Evolutionary conservation across 179 eudicot genomes (phyloP).

Genomic region (Nepenthes alata): DNA sequence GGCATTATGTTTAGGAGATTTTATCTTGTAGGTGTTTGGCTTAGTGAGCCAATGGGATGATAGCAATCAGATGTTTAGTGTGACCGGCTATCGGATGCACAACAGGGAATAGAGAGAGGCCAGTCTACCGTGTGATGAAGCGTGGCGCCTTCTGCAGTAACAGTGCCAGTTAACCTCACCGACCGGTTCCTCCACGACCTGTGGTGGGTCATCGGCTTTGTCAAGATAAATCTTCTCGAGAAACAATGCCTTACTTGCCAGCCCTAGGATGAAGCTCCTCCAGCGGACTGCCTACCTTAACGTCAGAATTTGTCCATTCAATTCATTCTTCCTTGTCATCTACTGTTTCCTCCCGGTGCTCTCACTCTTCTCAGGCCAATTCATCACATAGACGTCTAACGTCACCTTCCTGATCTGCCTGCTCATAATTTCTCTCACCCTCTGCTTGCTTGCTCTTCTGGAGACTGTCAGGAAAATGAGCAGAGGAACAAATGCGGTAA

Average conservation of each 20-base stretch:
- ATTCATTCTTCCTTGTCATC: slow-evolving; percentile 6
- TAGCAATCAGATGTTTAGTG: too few relatives aligned
- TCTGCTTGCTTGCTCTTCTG: slow-evolving; percentile 6
- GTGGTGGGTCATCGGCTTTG: slow-evolving; percentile 7
- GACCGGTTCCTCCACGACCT: slow-evolving; percentile 8
- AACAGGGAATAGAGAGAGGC: slow-evolving; percentile 7
- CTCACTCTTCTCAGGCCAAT: slow-evolving; percentile 10
- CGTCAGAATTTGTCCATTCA: slow-evolving; percentile 9
- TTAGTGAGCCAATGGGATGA: too few relatives aligned
- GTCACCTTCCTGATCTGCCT: slow-evolving; percentile 6
- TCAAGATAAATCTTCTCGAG: slow-evolving; percentile 10
- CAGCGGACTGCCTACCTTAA: slow-evolving; percentile 9
- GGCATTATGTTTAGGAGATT: too few relatives aligned
- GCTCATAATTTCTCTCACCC: slow-evolving; percentile 6
- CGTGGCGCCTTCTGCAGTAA: slow-evolving; percentile 6
- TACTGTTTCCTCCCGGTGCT: slow-evolving; percentile 9
- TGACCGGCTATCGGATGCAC: slow-evolving; percentile 11
- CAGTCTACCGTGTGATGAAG: slow-evolving; percentile 5
- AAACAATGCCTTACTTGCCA: slow-evolving; percentile 7
- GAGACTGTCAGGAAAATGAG: neutral
- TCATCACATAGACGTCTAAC: slow-evolving; percentile 2
- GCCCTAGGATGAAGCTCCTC: slow-evolving; percentile 9
- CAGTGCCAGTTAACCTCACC: slow-evolving; percentile 6
- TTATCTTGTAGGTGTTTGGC: too few relatives aligned
- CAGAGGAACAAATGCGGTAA: too few relatives aligned